Conservation (phyloP, 805 yeast species). For the Yarrowia sp. region DNA sequence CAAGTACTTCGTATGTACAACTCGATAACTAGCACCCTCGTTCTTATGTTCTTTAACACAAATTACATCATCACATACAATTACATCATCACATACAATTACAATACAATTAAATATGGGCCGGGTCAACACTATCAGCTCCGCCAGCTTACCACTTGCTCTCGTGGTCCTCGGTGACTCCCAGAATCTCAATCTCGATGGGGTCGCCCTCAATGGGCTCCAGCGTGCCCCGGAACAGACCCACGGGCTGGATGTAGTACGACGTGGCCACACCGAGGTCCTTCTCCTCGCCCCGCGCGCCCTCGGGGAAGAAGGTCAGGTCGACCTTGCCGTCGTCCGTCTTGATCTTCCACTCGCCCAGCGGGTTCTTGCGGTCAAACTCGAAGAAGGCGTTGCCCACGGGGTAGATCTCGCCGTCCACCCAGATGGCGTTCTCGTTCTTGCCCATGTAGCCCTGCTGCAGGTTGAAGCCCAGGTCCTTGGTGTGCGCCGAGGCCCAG, state of each 20-base stretch:
- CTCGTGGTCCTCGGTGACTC: conserved; percentile 21
- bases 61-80: neutral
- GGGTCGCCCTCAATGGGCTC: conserved; percentile 13
- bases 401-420: conserved; percentile 19
- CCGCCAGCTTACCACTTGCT: conserved; percentile 1
- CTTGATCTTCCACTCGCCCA: conserved; percentile 11
- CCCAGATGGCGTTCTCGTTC: conserved; percentile 26
- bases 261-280: conserved; percentile 3
- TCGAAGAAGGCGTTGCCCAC: conserved; percentile 14
- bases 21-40: too few species aligned
- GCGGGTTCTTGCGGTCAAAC: conserved; percentile 9
- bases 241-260: conserved; percentile 6
- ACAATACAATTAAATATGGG: conserved; percentile 3
- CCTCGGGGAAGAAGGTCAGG: conserved; percentile 11
- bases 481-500: conserved; percentile 26
- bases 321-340: conserved; percentile 18
- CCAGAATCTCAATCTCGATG: conserved; percentile 11
- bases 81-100: neutral
- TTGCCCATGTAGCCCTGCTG: conserved; percentile 26
- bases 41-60: too few species aligned
- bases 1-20: too few species aligned
- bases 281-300: conserved; percentile 3
- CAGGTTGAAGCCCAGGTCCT: conserved; percentile 25
- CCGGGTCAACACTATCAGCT: neutral
- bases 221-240: conserved; percentile 11